These are phyloP conservation scores for Zalaria sp. DNA, from an alignment of 2,329 filamentous ascomycete genomes.

Conservation along the genomic window DNA sequence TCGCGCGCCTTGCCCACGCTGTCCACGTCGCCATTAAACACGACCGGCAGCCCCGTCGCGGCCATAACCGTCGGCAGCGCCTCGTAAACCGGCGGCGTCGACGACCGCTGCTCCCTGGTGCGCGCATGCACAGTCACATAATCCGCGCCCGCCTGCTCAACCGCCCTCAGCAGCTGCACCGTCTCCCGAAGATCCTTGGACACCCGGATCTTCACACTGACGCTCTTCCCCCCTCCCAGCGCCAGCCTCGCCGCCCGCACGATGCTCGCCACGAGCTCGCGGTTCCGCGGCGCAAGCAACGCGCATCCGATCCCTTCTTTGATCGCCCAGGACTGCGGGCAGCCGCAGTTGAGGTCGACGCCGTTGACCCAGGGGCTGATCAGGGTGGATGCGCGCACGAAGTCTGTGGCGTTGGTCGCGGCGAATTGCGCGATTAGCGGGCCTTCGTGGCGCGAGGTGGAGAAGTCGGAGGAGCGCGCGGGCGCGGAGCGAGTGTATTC, in stretches of 20 bases:
- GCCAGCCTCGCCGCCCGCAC: constrained; percentile 41
- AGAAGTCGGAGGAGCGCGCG: constrained; percentile 44
- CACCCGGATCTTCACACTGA: constrained; percentile 58
- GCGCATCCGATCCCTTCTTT: constrained; percentile 53
- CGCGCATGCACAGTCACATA: constrained; percentile 59
- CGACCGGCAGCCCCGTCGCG: constrained; percentile 42
- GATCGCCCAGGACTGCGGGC: constrained; percentile 60
- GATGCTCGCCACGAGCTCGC: constrained; percentile 53
- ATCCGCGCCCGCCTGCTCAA: constrained; percentile 48
- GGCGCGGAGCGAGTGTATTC: constrained; percentile 15
- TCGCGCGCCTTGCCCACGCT: constrained; percentile 2
- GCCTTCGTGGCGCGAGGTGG: constrained; percentile 36
- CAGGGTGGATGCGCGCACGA: constrained; percentile 47
- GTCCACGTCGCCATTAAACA: constrained; percentile 52
- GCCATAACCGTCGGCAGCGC: constrained; percentile 43
- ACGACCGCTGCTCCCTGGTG: constrained; percentile 46
- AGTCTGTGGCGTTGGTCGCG: constrained; percentile 45
- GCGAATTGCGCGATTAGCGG: constrained; percentile 57
- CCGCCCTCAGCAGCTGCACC: constrained; percentile 48
- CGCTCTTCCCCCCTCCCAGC: constrained; percentile 37
- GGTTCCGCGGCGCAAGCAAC: constrained; percentile 43
- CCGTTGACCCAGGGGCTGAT: constrained; percentile 49
- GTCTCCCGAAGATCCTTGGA: constrained; percentile 47
- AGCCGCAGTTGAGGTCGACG: constrained; percentile 59
- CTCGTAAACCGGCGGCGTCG: constrained; percentile 45